Conservation (phyloP, 257 asterid species). For the Nemophila menziesii region DNA sequence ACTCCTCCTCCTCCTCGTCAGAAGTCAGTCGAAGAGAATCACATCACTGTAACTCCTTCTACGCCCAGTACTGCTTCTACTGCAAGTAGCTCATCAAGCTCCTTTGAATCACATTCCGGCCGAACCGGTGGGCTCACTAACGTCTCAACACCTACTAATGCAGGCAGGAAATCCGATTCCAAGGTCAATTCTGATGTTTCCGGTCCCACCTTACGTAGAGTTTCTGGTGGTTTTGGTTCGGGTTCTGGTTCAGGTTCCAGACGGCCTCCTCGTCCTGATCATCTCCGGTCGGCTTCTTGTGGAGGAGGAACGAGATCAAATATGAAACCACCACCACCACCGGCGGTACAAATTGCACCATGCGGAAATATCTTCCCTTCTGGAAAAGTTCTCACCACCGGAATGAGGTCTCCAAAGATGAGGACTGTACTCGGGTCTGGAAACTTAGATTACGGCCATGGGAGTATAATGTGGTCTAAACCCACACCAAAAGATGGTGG, state of each 20-base stretch:
- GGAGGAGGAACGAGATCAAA: slow-evolving; percentile 18
- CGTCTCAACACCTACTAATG: background rate
- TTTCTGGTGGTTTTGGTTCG: background rate
- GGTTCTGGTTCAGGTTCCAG: background rate
- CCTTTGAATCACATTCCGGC: slow-evolving; percentile 60
- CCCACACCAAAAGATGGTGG: slow-evolving; percentile 21
- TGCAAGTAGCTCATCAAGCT: slow-evolving; percentile 29
- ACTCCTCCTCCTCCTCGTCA: background rate
- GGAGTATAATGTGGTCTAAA: slow-evolving; percentile 69
- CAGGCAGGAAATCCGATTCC: slow-evolving; percentile 24
- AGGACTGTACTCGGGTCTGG: slow-evolving; percentile 53
- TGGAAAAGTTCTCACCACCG: slow-evolving; percentile 46
- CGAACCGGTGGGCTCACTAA: slow-evolving; percentile 4
- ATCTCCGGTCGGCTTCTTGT: slow-evolving; percentile 45
- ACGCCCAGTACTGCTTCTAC: slow-evolving; percentile 21
- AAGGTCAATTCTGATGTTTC: slow-evolving; percentile 43
- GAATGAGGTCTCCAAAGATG: slow-evolving; percentile 39
- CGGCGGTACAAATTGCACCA: slow-evolving; percentile 36
- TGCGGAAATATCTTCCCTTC: slow-evolving; percentile 76
- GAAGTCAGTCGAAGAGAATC: background rate
- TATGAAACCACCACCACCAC: slow-evolving; percentile 36
- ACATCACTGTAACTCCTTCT: slow-evolving; percentile 4
- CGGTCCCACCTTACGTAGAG: slow-evolving; percentile 21
- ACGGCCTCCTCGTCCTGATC: slow-evolving; percentile 25
- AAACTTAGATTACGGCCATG: slow-evolving; percentile 57